Base-by-base conservation (phyloP, 495 filamentous ascomycete species). In the Massariosphaeria phaeospora region DNA sequence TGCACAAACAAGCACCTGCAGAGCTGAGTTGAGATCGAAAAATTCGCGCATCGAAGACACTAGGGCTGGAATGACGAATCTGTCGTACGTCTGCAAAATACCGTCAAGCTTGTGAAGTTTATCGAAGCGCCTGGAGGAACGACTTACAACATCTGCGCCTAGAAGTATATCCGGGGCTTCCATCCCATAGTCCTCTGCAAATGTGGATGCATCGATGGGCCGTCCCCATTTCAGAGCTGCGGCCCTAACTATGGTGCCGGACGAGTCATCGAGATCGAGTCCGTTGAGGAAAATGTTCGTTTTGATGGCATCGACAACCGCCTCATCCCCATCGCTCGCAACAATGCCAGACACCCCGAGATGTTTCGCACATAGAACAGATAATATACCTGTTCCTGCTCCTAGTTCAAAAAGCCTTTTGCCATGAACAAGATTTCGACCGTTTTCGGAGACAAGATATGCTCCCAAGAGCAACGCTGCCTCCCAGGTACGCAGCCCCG, bases 401-500 rank as follows among this genome's bases (percentile, higher is more conserved):
- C 93, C 91, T 12, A 96, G 75, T 65, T 97, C 91, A n/a, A 97
- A 74, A 3, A 96, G 73, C 0, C 70, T 74, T 56, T 84, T 84
- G 11, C 73, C 73, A 30, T 55, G 55, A 10, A 93, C 67, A 12
- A 79, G 54, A 10, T 58, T 50, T 39, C 58, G 61, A 11, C 75
- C 80, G 0, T 61, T 41, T 0, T 65, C 43, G 0, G 62, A 57
- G 13, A 73, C 70, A 10, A 78, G 72, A 27, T 93, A 95, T 18
- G 86, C 78, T 0, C 83, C 88, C 0, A 96, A 76, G 65, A 90
- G 85, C n/a, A 97, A 70, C 0, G 89, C 82, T 3, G 91, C 91
- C 71, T 96, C 91, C 91, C 91, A 97, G 4, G 91, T 97, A 10
- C 91, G 81, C 24, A 89, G 74, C 0, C 91, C 91, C 0, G 91